phyloP scores from a whole-genome alignment of 345 rosid genomes.

The Lepidium didymum region DNA sequence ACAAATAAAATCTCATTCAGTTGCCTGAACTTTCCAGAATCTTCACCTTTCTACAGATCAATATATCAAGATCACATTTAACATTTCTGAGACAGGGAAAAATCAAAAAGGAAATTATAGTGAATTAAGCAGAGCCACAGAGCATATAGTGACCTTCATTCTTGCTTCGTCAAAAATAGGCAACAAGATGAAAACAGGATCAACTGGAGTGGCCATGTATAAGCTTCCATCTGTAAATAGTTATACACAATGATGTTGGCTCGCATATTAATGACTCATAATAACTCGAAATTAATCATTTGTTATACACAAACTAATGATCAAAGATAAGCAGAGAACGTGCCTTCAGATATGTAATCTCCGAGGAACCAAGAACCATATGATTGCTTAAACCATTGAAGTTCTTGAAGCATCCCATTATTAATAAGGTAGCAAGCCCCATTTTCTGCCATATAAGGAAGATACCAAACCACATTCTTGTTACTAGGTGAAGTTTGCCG shows the following conservation, averaged over 20 bases:
- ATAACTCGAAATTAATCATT: background rate
- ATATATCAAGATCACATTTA: background rate
- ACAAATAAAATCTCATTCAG: slow-evolving; percentile 74
- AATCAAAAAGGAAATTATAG: background rate
- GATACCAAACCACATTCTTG: background rate
- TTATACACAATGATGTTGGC: background rate
- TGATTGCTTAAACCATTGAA: slow-evolving; percentile 80
- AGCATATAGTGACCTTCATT: slow-evolving; percentile 56
- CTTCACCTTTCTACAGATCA: slow-evolving; percentile 59
- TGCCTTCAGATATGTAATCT: slow-evolving; percentile 74
- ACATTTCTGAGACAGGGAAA: background rate
- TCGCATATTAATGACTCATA: background rate
- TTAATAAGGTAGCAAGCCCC: slow-evolving; percentile 46
- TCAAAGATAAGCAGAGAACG: background rate
- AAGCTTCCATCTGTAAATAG: slow-evolving; percentile 59
- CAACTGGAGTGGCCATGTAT: slow-evolving; percentile 72
- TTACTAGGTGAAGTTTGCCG: background rate
- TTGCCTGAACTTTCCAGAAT: slow-evolving; percentile 81
- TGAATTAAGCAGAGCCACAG: background rate
- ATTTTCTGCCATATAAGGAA: slow-evolving; percentile 35
- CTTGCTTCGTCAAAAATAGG: slow-evolving; percentile 81
- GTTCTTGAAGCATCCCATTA: slow-evolving; percentile 61
- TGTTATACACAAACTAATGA: background rate
- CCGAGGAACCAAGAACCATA: slow-evolving; percentile 92
- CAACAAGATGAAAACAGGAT: slow-evolving; percentile 76